Percentiles rank a stretch among this genome's conserved stretches.
These are phyloP conservation scores for Silene uniflora DNA, from an alignment of 148 eudicot genomes.

Conservation along the genomic window DNA sequence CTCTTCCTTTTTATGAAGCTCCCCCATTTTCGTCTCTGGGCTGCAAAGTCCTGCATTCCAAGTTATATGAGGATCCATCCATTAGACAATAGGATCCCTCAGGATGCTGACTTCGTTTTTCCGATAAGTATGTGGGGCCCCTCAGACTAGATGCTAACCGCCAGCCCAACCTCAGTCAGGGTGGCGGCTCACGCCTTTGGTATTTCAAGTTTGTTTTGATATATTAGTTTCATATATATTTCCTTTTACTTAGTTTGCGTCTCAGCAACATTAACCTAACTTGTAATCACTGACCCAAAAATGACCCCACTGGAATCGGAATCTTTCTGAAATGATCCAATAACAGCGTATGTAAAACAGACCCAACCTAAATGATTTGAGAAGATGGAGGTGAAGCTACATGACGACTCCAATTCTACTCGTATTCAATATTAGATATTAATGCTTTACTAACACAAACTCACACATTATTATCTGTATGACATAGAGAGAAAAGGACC, in stretches of 20 bases:
- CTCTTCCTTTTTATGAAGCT: conserved; percentile 65
- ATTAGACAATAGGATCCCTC: too few relatives aligned
- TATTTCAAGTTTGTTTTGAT: too few relatives aligned
- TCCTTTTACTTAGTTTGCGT: too few relatives aligned
- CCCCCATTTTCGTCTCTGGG: conserved; percentile 76
- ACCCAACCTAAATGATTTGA: not conserved
- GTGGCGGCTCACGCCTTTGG: too few relatives aligned
- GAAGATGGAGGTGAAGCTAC: not conserved
- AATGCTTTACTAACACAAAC: not conserved
- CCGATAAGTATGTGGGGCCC: too few relatives aligned
- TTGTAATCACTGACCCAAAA: not conserved
- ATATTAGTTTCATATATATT: too few relatives aligned
- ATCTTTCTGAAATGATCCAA: not conserved
- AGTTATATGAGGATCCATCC: not conserved
- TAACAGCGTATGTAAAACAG: not conserved
- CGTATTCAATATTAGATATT: not conserved
- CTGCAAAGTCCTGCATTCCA: conserved; percentile 70
- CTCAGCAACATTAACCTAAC: not conserved
- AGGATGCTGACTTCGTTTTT: too few relatives aligned
- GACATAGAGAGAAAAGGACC: not conserved
- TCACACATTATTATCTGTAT: too few relatives aligned
- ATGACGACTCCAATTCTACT: not conserved
- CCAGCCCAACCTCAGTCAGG: too few relatives aligned
- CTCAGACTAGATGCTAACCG: too few relatives aligned
- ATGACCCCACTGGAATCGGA: not conserved